Conservation (phyloP, 225 moss, liverwort and hornwort species). For the Antitrichia curtipendula region DNA sequence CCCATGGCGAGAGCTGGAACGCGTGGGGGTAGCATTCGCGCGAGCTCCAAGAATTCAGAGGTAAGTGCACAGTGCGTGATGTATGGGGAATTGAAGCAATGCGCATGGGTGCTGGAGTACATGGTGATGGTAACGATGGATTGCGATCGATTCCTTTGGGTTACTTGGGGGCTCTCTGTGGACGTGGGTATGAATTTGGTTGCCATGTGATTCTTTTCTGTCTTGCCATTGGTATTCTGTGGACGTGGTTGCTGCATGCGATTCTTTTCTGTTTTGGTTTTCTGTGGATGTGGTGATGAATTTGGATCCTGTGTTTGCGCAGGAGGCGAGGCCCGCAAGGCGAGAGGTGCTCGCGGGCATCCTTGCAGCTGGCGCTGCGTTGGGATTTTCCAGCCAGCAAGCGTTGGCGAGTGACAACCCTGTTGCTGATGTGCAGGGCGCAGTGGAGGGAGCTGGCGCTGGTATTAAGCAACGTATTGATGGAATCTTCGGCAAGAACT, state of each 20-base stretch:
- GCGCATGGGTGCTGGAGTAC: background rate
- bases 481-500: conserved; percentile 41
- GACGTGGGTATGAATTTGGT: background rate
- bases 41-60: conserved; percentile 18
- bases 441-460: conserved; percentile 7
- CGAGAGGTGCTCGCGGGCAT: conserved; percentile 34
- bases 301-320: background rate
- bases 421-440: conserved; percentile 2
- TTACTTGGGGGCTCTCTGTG: background rate
- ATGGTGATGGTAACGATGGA: background rate
- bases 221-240: background rate
- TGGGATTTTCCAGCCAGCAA: conserved; percentile 1
- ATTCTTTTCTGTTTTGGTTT: background rate
- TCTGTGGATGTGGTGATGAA: background rate
- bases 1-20: background rate
- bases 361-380: conserved; percentile 33
- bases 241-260: too few relatives aligned
- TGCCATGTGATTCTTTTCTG: background rate
- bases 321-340: conserved; percentile 25
- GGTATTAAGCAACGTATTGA: conserved; percentile 13
- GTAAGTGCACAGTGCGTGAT: background rate
- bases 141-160: background rate
- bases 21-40: background rate
- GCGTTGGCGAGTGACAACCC: background rate
- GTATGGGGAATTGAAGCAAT: background rate